Evolutionary conservation across 176 grass and related monocot species (phyloP).

Genomic region (Alopecurus myosuroides): DNA sequence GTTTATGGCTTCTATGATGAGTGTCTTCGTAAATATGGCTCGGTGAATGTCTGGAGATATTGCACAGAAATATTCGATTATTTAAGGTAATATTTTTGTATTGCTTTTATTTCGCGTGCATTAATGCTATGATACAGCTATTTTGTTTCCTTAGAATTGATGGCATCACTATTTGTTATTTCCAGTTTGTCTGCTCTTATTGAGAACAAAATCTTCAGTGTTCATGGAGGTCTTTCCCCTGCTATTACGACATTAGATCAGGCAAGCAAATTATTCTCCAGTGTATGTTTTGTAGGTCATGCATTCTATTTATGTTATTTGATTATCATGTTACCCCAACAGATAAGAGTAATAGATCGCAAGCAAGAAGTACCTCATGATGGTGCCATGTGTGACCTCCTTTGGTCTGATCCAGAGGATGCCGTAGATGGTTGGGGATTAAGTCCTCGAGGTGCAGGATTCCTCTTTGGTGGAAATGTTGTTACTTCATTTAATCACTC

Average conservation of each 20-base stretch:
- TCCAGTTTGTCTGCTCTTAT: constrained; percentile 95
- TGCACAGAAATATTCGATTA: constrained; percentile 99
- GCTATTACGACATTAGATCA: constrained; percentile 87
- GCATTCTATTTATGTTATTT: constrained; percentile 7
- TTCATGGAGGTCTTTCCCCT: constrained; percentile 97
- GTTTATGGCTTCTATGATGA: constrained; percentile 99
- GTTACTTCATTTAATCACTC: constrained; percentile 86
- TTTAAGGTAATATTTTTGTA: constrained; percentile 61
- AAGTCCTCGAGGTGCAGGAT: constrained; percentile 95
- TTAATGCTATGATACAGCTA: not conserved
- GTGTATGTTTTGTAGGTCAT: not conserved
- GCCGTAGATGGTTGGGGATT: constrained; percentile 91
- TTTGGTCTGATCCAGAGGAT: constrained; percentile 99
- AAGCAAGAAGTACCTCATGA: constrained; percentile 99
- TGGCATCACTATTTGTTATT: constrained; percentile 15
- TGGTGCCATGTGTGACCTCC: constrained; percentile 97
- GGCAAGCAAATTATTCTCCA: constrained; percentile 46
- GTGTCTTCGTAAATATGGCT: constrained; percentile 96
- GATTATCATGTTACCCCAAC: constrained; percentile 5
- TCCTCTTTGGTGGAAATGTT: constrained; percentile 88
- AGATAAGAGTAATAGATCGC: constrained; percentile 98
- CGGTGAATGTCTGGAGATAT: constrained; percentile 99
- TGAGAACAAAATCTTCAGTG: constrained; percentile 99
- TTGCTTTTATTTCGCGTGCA: constrained; percentile 11
- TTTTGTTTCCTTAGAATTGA: constrained; percentile 9